These are phyloP conservation scores for Fusarium secorum DNA, from an alignment of 2,329 filamentous ascomycete species.

Conservation along the genomic window DNA sequence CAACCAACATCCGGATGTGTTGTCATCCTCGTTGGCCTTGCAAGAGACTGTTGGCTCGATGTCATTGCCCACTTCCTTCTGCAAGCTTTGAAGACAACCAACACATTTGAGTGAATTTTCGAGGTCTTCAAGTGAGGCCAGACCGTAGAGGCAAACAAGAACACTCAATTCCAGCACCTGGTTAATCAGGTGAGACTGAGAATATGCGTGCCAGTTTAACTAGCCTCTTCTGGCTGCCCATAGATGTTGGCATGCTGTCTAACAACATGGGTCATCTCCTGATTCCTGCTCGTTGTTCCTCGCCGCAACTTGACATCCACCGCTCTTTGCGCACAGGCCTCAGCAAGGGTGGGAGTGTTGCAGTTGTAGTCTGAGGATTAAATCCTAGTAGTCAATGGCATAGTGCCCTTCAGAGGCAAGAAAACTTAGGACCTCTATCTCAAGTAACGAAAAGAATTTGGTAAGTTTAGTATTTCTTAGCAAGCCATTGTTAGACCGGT, in stretches of 20 bases:
- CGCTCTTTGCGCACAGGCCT: conserved; percentile 38
- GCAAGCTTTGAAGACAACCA: conserved; percentile 1
- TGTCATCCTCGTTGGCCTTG: not conserved
- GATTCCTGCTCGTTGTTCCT: not conserved
- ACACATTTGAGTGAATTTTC: conserved; percentile 14
- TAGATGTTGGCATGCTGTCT: conserved; percentile 10
- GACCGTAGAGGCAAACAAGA: not conserved
- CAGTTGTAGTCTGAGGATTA: not conserved
- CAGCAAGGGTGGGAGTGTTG: not conserved
- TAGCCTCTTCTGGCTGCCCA: not conserved
- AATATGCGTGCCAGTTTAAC: conserved; percentile 31
- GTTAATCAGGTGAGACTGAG: conserved; percentile 38
- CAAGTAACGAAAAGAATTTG: not conserved
- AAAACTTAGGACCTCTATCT: not conserved
- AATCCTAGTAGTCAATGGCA: not conserved
- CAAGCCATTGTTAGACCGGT: not conserved
- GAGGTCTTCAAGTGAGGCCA: not conserved
- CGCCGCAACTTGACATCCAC: conserved; percentile 16
- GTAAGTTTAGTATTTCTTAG: not conserved
- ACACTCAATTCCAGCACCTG: not conserved
- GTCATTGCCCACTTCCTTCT: conserved; percentile 2
- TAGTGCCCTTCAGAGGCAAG: not conserved
- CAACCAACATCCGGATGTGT: conserved; percentile 17
- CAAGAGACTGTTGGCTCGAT: conserved; percentile 24
- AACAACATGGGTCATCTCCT: conserved; percentile 1